phyloP scores from a whole-genome alignment of 2,329 filamentous ascomycete species.

The Capronia americana region DNA sequence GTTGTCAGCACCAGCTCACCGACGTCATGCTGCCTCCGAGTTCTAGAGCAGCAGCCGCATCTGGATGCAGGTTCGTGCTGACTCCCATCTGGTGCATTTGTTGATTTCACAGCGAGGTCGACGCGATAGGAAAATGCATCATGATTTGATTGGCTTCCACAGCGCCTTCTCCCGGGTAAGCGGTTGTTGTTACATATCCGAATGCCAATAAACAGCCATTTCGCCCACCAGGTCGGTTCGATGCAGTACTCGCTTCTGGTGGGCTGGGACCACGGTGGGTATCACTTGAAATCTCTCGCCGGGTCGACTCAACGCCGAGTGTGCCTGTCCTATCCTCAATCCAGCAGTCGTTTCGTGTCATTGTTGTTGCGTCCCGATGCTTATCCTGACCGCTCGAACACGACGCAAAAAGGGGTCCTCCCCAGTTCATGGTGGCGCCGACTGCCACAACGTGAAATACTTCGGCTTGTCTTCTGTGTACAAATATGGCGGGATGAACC shows the following conservation, averaged over 20 bases:
- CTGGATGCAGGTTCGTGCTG: background rate
- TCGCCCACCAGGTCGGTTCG: background rate
- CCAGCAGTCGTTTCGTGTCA: background rate
- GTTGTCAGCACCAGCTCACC: slow-evolving; percentile 3
- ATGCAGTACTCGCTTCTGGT: background rate
- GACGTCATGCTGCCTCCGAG: slow-evolving; percentile 9
- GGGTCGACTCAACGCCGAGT: background rate
- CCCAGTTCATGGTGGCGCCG: slow-evolving; percentile 14
- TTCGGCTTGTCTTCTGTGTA: slow-evolving; percentile 37
- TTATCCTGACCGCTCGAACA: background rate
- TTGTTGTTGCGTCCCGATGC: background rate
- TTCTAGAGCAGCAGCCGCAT: background rate
- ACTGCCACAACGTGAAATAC: slow-evolving; percentile 34
- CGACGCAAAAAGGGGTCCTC: background rate
- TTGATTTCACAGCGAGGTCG: background rate
- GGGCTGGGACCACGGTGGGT: background rate
- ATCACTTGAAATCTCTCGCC: background rate
- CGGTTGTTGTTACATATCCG: background rate
- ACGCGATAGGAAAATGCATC: background rate
- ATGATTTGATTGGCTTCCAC: background rate
- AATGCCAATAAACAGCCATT: background rate
- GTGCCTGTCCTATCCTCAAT: background rate
- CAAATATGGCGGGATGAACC: slow-evolving; percentile 41
- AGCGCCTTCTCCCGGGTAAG: too few species aligned
- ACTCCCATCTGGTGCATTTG: background rate